Base-by-base conservation (phyloP, 192 early-diverging fungal genomes). In the Podila epicladia region DNA sequence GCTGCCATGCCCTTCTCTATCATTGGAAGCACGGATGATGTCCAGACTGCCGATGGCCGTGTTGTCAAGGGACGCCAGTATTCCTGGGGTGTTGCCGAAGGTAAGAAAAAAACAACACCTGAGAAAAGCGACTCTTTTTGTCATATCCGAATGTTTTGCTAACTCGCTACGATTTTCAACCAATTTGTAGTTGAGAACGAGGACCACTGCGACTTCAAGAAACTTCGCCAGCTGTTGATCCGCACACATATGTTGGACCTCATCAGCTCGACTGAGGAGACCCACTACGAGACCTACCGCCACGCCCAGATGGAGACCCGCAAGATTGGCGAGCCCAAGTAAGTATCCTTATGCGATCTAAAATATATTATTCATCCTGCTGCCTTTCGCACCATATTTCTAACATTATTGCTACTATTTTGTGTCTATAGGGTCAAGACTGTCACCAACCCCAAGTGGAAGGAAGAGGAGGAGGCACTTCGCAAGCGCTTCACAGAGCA, bases 241-340 rank as follows among this genome's bases (percentile, higher is more conserved):
- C 92, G 97, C 68, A 96, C 96, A 22, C 97, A 99, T 82, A 98
- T 99, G 97, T 88, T 97, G 64, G 97, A 98, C 80, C 88, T 99
- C 58, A 95, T 99, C 72, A 85, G 87, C 28, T 93, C 93, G 37
- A 99, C 98, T 38, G 95, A 99, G 85, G 96, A 98, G 70, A 83
- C 84, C 28, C 98, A 99, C 84, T 99, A 97, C 83, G 98, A 99
- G 83, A 92, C 90, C 72, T 97, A 95, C 84, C 91, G 98, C 61
- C 88, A 93, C 60, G 82, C 84, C 29, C 95, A 96, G 84, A 92
- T 99, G 90, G 92, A 95, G 74, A 90, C 94, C 11, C 97, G 89
- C 92, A 93, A 91, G 87, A 95, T 91, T 86, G 93, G 93, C 75
- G 95, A 89, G 89, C 91, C 87, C 75, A 94, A 93, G 91, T 87